These are phyloP conservation scores for Diospyros lotus DNA, from an alignment of 148 eudicot species.

Conservation along the genomic window DNA sequence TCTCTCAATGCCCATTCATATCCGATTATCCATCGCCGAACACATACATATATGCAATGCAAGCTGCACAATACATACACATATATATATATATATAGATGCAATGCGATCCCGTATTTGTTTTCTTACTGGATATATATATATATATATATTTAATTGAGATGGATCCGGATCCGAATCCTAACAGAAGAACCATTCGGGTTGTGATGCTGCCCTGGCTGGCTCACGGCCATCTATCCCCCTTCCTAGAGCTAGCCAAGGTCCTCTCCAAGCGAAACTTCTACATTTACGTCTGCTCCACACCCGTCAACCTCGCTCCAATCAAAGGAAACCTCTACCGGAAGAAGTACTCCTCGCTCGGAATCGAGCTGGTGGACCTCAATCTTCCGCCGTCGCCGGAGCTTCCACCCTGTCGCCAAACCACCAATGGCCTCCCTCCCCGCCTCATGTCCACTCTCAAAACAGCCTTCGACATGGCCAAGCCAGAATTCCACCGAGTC, in stretches of 20 bases:
- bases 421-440: conserved; percentile 33
- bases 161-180: too few species aligned
- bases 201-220: conserved; percentile 5
- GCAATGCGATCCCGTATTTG: too few species aligned
- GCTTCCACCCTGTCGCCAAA: conserved; percentile 22
- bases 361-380: conserved; percentile 13
- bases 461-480: conserved; percentile 11
- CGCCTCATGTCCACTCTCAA: conserved; percentile 24
- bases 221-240: conserved; percentile 6
- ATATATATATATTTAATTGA: too few species aligned
- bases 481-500: not conserved
- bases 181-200: too few species aligned
- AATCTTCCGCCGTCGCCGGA: conserved; percentile 13
- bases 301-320: conserved; percentile 18
- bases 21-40: too few species aligned
- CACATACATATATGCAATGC: too few species aligned
- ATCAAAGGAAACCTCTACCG: conserved; percentile 10
- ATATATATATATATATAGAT: too few species aligned
- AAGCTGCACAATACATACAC: too few species aligned
- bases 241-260: conserved; percentile 8
- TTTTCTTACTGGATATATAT: too few species aligned
- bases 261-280: not conserved
- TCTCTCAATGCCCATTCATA: too few species aligned
- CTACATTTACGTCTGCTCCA: conserved; percentile 12
- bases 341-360: not conserved